Evolutionary conservation across 2,329 filamentous ascomycete genomes (phyloP).

Genomic region (Microcyclospora tardicrescens): DNA sequence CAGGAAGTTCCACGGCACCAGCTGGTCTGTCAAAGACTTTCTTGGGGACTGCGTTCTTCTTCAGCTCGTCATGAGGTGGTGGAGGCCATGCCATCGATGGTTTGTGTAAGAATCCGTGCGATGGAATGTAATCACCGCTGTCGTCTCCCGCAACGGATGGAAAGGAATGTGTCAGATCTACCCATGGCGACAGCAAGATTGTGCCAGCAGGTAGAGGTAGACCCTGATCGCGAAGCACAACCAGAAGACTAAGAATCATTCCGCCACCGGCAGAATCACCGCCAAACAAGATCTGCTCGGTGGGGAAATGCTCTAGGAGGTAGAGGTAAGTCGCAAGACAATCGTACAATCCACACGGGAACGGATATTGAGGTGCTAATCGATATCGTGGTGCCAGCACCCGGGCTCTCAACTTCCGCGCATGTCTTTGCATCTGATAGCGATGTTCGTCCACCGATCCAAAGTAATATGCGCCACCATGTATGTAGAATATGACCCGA

Average conservation of each 20-base stretch:
- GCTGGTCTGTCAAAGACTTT: constrained; percentile 12
- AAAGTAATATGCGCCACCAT: constrained; percentile 92
- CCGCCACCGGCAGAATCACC: constrained; percentile 91
- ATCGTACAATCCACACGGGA: constrained; percentile 84
- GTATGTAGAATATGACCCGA: constrained; percentile 83
- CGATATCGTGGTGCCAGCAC: constrained; percentile 79
- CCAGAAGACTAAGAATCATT: constrained; percentile 70
- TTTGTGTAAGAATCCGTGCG: constrained; percentile 77
- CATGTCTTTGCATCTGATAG: constrained; percentile 96
- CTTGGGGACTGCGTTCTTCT: constrained; percentile 10
- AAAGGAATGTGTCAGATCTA: constrained; percentile 89
- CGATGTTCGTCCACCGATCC: constrained; percentile 91
- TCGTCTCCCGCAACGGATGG: constrained; percentile 68
- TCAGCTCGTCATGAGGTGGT: constrained; percentile 53
- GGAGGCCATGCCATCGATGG: constrained; percentile 88
- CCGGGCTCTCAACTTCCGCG: constrained; percentile 79
- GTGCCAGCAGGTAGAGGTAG: constrained; percentile 79
- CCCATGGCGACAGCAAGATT: constrained; percentile 88
- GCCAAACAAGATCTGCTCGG: constrained; percentile 71
- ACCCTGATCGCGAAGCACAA: constrained; percentile 67
- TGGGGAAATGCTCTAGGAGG: constrained; percentile 61
- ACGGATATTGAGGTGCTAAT: constrained; percentile 84
- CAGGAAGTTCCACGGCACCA: constrained; percentile 18
- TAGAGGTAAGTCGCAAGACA: constrained; percentile 80
- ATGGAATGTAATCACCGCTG: constrained; percentile 75